Evolutionary conservation across 2,329 filamentous ascomycete species (phyloP).

Genomic region (Pseudofabraea citricarpa): DNA sequence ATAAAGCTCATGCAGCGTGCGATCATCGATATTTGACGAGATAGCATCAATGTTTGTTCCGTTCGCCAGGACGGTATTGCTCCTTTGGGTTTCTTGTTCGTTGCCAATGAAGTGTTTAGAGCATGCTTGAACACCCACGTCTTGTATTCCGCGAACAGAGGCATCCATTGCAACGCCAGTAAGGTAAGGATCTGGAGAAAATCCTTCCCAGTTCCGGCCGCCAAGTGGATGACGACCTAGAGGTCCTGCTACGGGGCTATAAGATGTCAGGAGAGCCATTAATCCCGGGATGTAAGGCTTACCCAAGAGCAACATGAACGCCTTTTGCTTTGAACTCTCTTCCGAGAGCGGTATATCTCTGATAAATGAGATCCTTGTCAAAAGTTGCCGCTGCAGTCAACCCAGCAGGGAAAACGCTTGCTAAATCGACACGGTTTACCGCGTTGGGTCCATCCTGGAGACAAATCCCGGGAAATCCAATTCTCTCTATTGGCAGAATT

Average conservation of each 20-base stretch:
- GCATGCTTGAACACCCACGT: constrained; percentile 61
- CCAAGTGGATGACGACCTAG: constrained; percentile 61
- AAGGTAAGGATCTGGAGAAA: constrained; percentile 24
- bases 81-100: constrained; percentile 54
- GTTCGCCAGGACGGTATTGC: constrained; percentile 32
- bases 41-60: constrained; percentile 12
- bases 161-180: constrained; percentile 7
- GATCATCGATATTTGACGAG: constrained; percentile 59
- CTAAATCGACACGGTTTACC: constrained; percentile 62
- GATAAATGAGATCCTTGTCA: constrained; percentile 67
- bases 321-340: not conserved
- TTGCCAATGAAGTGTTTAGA: constrained; percentile 65
- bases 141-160: constrained; percentile 57
- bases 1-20: constrained; percentile 70
- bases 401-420: constrained; percentile 72
- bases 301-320: constrained; percentile 1
- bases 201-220: constrained; percentile 62
- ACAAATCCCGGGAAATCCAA: constrained; percentile 66
- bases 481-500: too few relatives aligned
- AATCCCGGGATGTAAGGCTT: too few relatives aligned
- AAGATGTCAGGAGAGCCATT: too few relatives aligned
- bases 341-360: constrained; percentile 47
- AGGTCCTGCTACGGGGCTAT: constrained; percentile 54
- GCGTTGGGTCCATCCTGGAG: constrained; percentile 75
- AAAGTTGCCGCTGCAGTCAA: constrained; percentile 74